Base-by-base conservation (phyloP, 2,329 filamentous ascomycete species). In the Fusarium brachygibbosum region DNA sequence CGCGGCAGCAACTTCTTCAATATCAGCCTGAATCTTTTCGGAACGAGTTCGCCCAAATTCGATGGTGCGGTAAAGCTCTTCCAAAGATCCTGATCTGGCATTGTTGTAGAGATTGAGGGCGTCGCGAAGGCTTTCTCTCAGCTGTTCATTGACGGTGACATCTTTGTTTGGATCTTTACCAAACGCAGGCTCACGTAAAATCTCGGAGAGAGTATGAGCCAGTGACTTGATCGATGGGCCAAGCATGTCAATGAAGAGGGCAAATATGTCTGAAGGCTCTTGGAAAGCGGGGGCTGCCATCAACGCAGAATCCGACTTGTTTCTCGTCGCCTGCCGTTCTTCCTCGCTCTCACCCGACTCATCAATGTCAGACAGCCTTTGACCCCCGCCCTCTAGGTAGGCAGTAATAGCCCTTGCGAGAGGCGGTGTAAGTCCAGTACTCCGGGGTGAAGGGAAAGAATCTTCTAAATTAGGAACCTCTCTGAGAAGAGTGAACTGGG, bases 1-100 rank as follows among this genome's bases (percentile, higher is more conserved):
- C 58, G 94, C 97, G n/a, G 96, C 95, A 40, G 95, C 94, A 13
- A 98, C 94, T 79, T 99, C 96, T 78, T 99, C 96, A 59, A 97
- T 94, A 78, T 98, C 96, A 4, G 95, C 96, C 76, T 97, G 91
- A 11, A 95, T 86, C 66, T 91, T 91, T 53, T 93, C 86, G 0
- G 91, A 90, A 41, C 89, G 86, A 5, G 89, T 83, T 60, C 88
- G 88, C 13, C 88, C 88, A 38, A 94, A 84, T 72, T 94, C 90
- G 63, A 94, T 93, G 52, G 88, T 92, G 67, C 87, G 89, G 79
- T 99, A 98, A 1, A 99, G 85, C 59, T 91, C 86, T 58, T 90
- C 86, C 9, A 99, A 82, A 0, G 96, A 94, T 49, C 91, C 88
- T 58, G 88, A 88, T 69, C 94, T 88, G 12, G 94, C 90, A 57